These are phyloP conservation scores for Dendrocalamus sinicus DNA, from an alignment of 176 grass and related monocot genomes.

Conservation along the genomic window DNA sequence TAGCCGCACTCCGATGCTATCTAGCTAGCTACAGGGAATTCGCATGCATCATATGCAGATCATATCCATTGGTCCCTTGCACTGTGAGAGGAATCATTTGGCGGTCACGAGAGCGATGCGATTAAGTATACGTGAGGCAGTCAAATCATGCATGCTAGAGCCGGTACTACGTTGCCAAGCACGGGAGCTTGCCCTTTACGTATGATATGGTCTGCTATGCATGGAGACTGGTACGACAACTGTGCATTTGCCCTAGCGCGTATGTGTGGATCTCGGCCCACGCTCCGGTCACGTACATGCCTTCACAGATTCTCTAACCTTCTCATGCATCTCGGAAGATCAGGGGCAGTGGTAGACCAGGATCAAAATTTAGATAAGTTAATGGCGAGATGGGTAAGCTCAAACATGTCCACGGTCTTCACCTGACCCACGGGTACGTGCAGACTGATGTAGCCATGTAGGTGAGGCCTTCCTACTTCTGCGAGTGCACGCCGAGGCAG, in stretches of 20 bases:
- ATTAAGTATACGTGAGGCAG: neutral
- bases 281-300: neutral
- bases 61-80: neutral
- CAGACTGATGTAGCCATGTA: too few relatives aligned
- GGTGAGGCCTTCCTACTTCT: too few relatives aligned
- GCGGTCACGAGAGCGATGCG: slow-evolving; percentile 10
- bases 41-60: neutral
- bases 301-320: neutral
- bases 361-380: too few relatives aligned
- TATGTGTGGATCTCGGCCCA: neutral
- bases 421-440: too few relatives aligned
- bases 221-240: neutral
- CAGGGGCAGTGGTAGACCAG: too few relatives aligned
- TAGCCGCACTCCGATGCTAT: slow-evolving; percentile 43
- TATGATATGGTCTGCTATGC: neutral
- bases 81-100: slow-evolving; percentile 13
- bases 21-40: neutral
- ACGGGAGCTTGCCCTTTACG: slow-evolving; percentile 9
- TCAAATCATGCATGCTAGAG: slow-evolving; percentile 14
- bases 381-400: too few relatives aligned
- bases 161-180: neutral
- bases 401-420: rapidly evolving
- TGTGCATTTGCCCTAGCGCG: neutral
- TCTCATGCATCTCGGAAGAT: neutral
- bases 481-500: neutral